Evolutionary conservation across 305 asterid genomes (phyloP), one percentile per base, ranked within the genome.

Genomic region (Withania somnifera): DNA sequence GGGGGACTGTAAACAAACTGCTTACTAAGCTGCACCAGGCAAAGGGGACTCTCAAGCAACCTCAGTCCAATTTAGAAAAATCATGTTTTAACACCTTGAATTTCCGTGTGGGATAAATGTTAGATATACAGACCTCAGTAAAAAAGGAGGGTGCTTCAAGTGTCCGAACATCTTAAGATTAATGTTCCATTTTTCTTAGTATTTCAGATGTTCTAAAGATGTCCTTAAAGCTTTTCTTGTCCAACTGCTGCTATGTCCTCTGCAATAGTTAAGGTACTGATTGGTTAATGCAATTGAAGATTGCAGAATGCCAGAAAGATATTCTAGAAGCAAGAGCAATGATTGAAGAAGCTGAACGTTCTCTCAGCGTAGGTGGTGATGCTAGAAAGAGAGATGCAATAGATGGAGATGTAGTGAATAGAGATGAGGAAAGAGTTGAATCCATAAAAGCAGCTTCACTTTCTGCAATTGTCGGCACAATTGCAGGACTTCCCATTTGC

Each of bases 261-360:
- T 54, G 71, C 3, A 19, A 56, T 56, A 78, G 54, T 40, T 78
- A 36, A 24, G 54, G 56, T n/a, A 78, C 67, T 50, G 67, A 53
- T 57, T 56, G 38, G 38, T 36, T 78, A 1, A 78, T 54, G 53
- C 11, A 2, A 45, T 79, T 88, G 82, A 82, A 96, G 99, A 96
- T 96, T 84, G 97, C 91, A 90, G 99, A 92, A 85, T 93, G 97
- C 87, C 98, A 94, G 88, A 93, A 86, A 83, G 98, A 93, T 78
- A 93, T 96, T 84, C 85, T 82, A 34, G 97, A 94, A 87, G 99
- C 99, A 73, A 90, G 87, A 91, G 86, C 84, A 11, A 92, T 92
- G 98, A 84, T 92, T 69, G 97, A 93, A 87, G 93, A 94, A 89
- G 99, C 99, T 26, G 97, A 92, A 82, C 89, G 88, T 13, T 84